Base-by-base conservation (phyloP, 129 eudicot species). In the Pittosporum tobira region DNA sequence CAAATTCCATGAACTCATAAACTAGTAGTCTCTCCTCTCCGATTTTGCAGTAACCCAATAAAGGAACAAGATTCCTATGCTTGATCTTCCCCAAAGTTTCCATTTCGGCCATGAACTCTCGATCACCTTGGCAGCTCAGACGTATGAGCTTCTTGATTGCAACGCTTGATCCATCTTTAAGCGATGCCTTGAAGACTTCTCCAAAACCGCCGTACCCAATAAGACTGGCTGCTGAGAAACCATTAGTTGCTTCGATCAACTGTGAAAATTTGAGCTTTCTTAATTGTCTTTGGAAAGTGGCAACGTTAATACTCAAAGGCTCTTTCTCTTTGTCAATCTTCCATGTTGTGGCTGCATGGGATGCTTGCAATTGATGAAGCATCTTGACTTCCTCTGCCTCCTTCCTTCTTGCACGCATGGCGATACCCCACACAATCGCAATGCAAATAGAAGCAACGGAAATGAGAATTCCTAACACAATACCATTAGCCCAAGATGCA, bases 121-220 rank as follows among this genome's bases (percentile, higher is more conserved):
- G 67, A 71, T 88, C 94, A 0, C 94, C 96, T 37, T 81, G 89
- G 72, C 84, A 81, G 69, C 90, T 84, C 46, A 84, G 61, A 2
- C 89, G 70, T 25, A 88, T 77, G 34, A 88, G 89, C 64, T 88
- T 88, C 78, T 88, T 88, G 68, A 88, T 88, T 0, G 96, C 94
- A 2, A 88, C 90, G 49, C 80, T 78, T 13, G 94, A 78, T 7
- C 96, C 96, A 27, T 88, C 94, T 59, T 84, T 88, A 1, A 88
- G 22, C 18, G 80, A 78, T 49, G 96, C 96, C 47, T 75, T 74
- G 51, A 81, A 88, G 10, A 84, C 96, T 73, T 88, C 96, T 5
- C 94, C 94, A 20, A 81, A 88, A 22, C 96, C 96, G 9, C 94
- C 96, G n/a, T 76, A 81, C 3, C 96, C 96, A n/a, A 84, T 84